phyloP scores from a whole-genome alignment of 176 grass and related monocot genomes.

The Elymus sibiricus region DNA sequence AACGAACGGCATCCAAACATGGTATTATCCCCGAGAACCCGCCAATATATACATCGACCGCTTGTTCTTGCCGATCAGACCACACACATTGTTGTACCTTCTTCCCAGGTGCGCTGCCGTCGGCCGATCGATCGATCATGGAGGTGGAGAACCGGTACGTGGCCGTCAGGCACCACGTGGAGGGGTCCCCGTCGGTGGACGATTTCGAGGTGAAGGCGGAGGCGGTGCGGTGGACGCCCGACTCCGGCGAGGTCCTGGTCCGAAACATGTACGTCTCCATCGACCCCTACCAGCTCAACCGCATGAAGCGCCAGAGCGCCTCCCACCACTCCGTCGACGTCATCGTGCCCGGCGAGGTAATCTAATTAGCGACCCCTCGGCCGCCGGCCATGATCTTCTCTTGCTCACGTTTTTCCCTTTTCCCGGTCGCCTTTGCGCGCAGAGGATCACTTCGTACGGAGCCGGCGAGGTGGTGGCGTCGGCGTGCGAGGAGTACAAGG shows the following conservation, averaged over 20 bases:
- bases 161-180: slow-evolving; percentile 35
- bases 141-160: slow-evolving; percentile 49
- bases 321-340: slow-evolving; percentile 31
- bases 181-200: slow-evolving; percentile 39
- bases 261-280: slow-evolving; percentile 52
- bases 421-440: not conserved
- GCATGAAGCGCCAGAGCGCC: slow-evolving; percentile 45
- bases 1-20: not conserved
- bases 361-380: too few species aligned
- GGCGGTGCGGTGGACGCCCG: not conserved
- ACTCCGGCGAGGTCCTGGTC: slow-evolving; percentile 43
- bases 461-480: slow-evolving; percentile 54
- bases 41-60: not conserved
- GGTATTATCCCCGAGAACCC: not conserved
- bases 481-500: slow-evolving; percentile 24
- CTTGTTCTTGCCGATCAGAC: not conserved
- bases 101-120: not conserved
- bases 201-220: slow-evolving; percentile 43
- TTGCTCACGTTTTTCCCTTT: not conserved
- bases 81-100: not conserved
- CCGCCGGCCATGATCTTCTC: not conserved
- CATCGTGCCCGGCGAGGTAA: slow-evolving; percentile 46
- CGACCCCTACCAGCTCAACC: slow-evolving; percentile 74
- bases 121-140: not conserved
- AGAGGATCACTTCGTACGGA: slow-evolving; percentile 46